phyloP scores from a whole-genome alignment of 768 basidiomycete species.

The Tylopilus subfusipes region DNA sequence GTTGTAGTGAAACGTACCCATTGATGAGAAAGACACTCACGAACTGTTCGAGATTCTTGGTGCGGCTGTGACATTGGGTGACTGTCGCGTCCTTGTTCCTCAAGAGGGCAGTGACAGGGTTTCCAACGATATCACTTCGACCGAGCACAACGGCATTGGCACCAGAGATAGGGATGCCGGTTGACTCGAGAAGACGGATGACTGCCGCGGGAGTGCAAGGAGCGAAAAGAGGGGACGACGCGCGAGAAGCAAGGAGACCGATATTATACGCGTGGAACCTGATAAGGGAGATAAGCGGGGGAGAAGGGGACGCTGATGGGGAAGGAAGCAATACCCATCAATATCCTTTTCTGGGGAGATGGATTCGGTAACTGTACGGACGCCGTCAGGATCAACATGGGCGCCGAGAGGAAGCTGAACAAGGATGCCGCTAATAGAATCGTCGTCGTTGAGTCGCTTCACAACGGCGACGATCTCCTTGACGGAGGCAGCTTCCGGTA shows the following conservation, averaged over 20 bases:
- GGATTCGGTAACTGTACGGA: conserved; percentile 90
- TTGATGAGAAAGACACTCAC: conserved; percentile 42
- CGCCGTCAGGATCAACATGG: conserved; percentile 76
- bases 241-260: conserved; percentile 88
- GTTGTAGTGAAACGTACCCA: conserved; percentile 2
- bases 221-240: conserved; percentile 82
- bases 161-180: conserved; percentile 74
- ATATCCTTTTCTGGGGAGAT: conserved; percentile 94
- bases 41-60: conserved; percentile 74
- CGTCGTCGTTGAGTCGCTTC: conserved; percentile 78
- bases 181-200: conserved; percentile 84
- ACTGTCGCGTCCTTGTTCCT: conserved; percentile 91
- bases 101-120: conserved; percentile 88
- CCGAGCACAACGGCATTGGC: conserved; percentile 89
- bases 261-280: conserved; percentile 99
- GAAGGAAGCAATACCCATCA: conserved; percentile 66
- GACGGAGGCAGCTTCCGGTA: conserved; percentile 66
- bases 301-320: neutral
- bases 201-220: conserved; percentile 97
- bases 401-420: conserved; percentile 93
- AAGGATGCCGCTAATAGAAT: conserved; percentile 79
- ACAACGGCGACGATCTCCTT: conserved; percentile 77
- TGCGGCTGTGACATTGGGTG: conserved; percentile 94
- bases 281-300: conserved; percentile 7
- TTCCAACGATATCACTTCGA: conserved; percentile 96